Evolutionary conservation across 768 basidiomycete genomes (phyloP).

Genomic region (Termitomyces bulborhizus): DNA sequence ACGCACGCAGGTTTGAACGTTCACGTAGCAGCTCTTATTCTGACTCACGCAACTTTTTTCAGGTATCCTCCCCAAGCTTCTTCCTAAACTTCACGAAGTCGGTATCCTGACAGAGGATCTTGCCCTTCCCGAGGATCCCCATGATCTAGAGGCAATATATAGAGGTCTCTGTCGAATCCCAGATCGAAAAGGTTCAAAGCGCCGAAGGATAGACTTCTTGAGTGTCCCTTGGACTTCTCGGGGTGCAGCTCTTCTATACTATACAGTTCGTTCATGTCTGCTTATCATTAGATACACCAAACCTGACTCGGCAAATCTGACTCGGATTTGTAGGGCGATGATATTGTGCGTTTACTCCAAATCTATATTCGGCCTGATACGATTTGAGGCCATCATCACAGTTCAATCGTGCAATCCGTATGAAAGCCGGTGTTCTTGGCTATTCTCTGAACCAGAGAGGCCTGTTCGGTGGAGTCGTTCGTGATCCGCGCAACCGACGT

Average conservation of each 20-base stretch:
- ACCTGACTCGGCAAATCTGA: neutral
- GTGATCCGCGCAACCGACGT: constrained; percentile 57
- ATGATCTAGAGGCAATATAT: constrained; percentile 70
- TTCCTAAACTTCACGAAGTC: constrained; percentile 46
- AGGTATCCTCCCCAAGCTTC: constrained; percentile 60
- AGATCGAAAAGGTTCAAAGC: constrained; percentile 29
- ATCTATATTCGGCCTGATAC: neutral
- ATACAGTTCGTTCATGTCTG: constrained; percentile 51
- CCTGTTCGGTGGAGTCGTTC: constrained; percentile 63
- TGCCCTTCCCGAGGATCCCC: constrained; percentile 58
- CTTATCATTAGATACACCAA: neutral
- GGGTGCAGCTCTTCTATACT: constrained; percentile 89
- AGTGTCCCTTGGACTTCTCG: constrained; percentile 72
- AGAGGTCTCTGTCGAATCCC: constrained; percentile 72
- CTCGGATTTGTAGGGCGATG: constrained; percentile 62
- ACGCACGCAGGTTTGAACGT: constrained; percentile 58
- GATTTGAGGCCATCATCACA: constrained; percentile 21
- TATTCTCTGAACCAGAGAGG: constrained; percentile 88
- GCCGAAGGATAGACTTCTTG: constrained; percentile 82
- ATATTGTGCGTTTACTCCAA: constrained; percentile 56
- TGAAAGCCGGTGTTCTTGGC: constrained; percentile 76
- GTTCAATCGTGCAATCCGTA: constrained; percentile 88
- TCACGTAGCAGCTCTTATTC: neutral
- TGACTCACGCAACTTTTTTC: neutral
- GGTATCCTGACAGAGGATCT: constrained; percentile 80